These are phyloP conservation scores for Bisporella sp. DNA, from an alignment of 2,329 filamentous ascomycete species.

Conservation along the genomic window DNA sequence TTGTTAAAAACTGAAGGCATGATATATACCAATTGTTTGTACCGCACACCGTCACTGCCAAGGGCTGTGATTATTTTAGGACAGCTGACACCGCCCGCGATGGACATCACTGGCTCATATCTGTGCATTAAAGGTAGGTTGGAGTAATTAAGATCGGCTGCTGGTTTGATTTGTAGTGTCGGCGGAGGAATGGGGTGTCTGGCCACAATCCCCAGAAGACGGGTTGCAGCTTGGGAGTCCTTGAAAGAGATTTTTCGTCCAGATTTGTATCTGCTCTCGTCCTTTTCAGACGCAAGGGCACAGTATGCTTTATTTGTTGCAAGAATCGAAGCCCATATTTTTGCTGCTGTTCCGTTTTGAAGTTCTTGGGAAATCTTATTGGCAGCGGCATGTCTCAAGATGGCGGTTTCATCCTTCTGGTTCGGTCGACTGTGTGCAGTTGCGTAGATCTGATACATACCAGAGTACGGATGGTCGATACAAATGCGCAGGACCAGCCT, in stretches of 20 bases:
- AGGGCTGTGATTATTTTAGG: constrained; percentile 87
- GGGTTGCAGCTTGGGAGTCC: constrained; percentile 55
- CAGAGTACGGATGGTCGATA: constrained; percentile 88
- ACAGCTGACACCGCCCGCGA: constrained; percentile 84
- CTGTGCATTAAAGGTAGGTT: constrained; percentile 65
- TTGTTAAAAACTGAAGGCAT: constrained; percentile 1
- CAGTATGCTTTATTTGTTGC: constrained; percentile 64
- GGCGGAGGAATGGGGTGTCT: constrained; percentile 74
- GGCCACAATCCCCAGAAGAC: constrained; percentile 55
- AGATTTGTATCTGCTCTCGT: constrained; percentile 56
- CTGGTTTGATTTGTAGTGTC: constrained; percentile 77
- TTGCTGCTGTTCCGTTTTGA: constrained; percentile 40
- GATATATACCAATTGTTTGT: constrained; percentile 67
- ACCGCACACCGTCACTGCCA: constrained; percentile 68
- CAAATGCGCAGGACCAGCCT: constrained; percentile 77
- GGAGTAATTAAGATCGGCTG: constrained; percentile 67
- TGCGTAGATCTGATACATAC: constrained; percentile 94
- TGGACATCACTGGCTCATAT: constrained; percentile 69
- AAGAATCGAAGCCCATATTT: constrained; percentile 65
- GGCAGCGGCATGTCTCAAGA: constrained; percentile 69
- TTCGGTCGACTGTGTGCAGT: constrained; percentile 63
- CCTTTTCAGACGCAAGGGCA: constrained; percentile 56
- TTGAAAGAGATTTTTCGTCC: constrained; percentile 57
- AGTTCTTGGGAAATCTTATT: constrained; percentile 56
- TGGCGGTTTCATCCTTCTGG: constrained; percentile 65